Conservation (phyloP, 2,329 filamentous ascomycete species). For the Colletotrichum sp. region DNA sequence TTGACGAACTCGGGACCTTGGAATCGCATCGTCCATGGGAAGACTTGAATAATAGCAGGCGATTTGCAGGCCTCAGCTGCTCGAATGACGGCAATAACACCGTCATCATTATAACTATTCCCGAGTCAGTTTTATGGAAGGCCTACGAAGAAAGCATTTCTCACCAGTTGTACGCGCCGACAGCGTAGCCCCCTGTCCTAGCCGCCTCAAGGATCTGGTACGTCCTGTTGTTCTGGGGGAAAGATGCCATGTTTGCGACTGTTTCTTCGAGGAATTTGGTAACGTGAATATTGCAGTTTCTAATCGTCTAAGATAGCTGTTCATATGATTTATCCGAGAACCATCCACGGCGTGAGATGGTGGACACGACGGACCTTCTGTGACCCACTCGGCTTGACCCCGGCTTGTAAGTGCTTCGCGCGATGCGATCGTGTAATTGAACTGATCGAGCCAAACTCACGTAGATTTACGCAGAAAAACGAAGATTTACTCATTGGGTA, state of each 20-base stretch:
- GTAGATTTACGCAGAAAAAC: accelerated
- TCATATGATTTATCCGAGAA: background rate
- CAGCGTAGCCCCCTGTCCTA: background rate
- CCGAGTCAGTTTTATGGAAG: accelerated
- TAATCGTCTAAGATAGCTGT: background rate
- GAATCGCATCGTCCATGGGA: conserved; percentile 69
- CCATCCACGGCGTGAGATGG: background rate
- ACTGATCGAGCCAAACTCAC: background rate
- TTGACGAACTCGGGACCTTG: conserved; percentile 53
- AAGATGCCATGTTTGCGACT: background rate
- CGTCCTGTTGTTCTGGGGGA: background rate
- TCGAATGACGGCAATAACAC: background rate
- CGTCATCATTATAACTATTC: background rate
- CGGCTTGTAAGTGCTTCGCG: background rate
- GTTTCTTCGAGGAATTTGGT: background rate
- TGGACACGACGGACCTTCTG: no score
- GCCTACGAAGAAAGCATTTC: background rate
- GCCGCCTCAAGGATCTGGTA: background rate
- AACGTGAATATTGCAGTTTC: no score
- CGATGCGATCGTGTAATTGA: background rate
- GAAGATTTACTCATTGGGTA: background rate
- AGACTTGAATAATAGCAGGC: conserved; percentile 68
- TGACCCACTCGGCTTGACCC: background rate
- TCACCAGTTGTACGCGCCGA: background rate
- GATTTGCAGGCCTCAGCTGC: conserved; percentile 32